Base-by-base conservation (phyloP, 163 green algal species). In the Chlamydomonas reinhardtii region DNA sequence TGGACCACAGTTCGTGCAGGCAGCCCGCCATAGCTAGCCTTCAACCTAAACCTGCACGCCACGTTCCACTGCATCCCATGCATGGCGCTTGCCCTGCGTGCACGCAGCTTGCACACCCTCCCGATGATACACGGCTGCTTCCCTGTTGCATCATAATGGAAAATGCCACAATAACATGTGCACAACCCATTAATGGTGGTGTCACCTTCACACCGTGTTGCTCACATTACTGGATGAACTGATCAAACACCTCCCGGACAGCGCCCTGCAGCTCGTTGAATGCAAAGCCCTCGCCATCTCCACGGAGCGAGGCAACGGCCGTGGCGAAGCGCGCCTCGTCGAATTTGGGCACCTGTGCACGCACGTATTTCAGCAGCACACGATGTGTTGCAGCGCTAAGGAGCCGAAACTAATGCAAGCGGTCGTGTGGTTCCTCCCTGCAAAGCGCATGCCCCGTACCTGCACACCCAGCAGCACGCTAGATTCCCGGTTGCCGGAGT, bases 381-480 rank as follows among this genome's bases (percentile, higher is more conserved):
- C 54, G 15, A 66, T 17, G 48, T 56, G 48, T 12, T 22, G 19
- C 48, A 12, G 9, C 48, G 5, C 22, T 15, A 35, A 31, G n/a
- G 73, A 19, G 39, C 39, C 8, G 39, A 5, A 48, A 48, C 5
- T 14, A 8, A 5, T 48, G 39, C 39, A 48, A 5, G 8, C 39
- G 39, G 39, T 8, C 39, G 39, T 8, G 8, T 48, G 5, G 39
- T 56, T 56, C 11, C 48, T 56, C 11, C 43, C 43, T 54, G 6
- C 8, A 54, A 54, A 54, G 39, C 5, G 39, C 39, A 48, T 48
- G 39, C 8, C 39, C 39, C 84, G 0, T 76, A 99, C 90, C 92
- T 98, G 94, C 34, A 98, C 62, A 14, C 97, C 97, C 76, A 99
- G 66, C 87, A 99, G 93, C 56, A 98, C 91, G 61, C 91, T 94